Percentiles rank a stretch among this genome's conserved stretches.
These are phyloP conservation scores for Wickerhamomyces kurtzmanii DNA, from an alignment of 805 yeast species.

Conservation along the genomic window DNA sequence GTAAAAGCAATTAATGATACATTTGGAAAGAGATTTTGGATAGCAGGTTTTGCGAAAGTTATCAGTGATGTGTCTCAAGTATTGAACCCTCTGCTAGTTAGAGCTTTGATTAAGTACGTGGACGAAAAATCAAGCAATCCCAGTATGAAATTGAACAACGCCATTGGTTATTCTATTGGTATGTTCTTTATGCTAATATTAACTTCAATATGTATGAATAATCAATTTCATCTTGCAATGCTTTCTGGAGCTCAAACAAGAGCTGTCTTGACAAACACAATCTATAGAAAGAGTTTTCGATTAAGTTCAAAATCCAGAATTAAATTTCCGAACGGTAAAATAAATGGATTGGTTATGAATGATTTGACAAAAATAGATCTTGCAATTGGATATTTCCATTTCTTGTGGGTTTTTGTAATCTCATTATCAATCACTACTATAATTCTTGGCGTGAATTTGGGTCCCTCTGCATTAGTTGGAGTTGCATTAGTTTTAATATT, in stretches of 20 bases:
- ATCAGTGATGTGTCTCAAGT: conserved; percentile 27
- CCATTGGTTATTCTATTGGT: conserved; percentile 73
- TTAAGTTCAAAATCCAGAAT: conserved; percentile 49
- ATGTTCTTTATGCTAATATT: conserved; percentile 43
- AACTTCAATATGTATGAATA: conserved; percentile 43
- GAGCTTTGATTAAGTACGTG: conserved; percentile 57
- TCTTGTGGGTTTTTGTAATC: conserved; percentile 53
- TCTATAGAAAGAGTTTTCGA: conserved; percentile 57
- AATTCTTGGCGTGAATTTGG: conserved; percentile 56
- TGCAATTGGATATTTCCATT: conserved; percentile 61
- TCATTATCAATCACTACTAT: conserved; percentile 55
- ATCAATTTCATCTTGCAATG: conserved; percentile 53
- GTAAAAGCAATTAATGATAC: conserved; percentile 25
- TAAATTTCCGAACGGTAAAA: conserved; percentile 54
- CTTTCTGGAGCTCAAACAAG: conserved; percentile 62
- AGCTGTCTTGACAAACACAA: conserved; percentile 60
- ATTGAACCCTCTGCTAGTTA: conserved; percentile 57
- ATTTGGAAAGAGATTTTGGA: conserved; percentile 22
- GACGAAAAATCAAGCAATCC: conserved; percentile 35
- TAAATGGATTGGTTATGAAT: conserved; percentile 73
- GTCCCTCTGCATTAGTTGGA: conserved; percentile 68
- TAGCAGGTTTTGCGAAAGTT: conserved; percentile 19
- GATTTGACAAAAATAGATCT: conserved; percentile 76
- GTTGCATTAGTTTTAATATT: conserved; percentile 41
- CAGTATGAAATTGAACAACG: conserved; percentile 35